Conservation (phyloP, 257 asterid genomes). For the Solanum ahanhuiri region DNA sequence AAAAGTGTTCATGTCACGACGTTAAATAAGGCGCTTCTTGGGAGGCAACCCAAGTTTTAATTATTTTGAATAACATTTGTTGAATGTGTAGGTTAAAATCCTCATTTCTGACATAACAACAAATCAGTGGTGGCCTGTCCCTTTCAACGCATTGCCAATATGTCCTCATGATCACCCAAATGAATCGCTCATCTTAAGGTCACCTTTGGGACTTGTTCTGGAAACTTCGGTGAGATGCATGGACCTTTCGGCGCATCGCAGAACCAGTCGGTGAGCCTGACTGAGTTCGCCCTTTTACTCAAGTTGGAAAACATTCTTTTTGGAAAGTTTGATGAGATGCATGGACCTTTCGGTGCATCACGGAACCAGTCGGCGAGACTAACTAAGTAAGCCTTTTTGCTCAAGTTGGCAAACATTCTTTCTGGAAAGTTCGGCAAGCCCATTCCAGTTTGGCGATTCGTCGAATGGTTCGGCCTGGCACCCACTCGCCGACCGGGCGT, state of each 20-base stretch:
- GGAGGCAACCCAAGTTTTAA: too few relatives aligned
- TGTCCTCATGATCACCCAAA: background rate
- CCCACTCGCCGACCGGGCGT: background rate
- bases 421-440: background rate
- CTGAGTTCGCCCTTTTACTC: background rate
- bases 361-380: rapidly evolving
- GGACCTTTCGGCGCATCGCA: background rate
- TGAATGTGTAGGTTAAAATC: background rate
- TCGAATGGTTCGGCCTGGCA: background rate
- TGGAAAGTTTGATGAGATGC: too few relatives aligned
- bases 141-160: background rate
- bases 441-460: too few relatives aligned
- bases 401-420: background rate
- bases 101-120: background rate
- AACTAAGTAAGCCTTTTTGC: background rate
- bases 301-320: background rate
- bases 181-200: too few relatives aligned
- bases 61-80: background rate
- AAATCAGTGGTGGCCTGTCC: background rate
- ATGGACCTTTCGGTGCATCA: background rate
- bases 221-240: background rate
- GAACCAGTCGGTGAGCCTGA: background rate
- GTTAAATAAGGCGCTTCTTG: too few relatives aligned
- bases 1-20: too few relatives aligned
- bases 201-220: background rate